Conservation (phyloP, 768 basidiomycete species). For the Lentinula raphanica region DNA sequence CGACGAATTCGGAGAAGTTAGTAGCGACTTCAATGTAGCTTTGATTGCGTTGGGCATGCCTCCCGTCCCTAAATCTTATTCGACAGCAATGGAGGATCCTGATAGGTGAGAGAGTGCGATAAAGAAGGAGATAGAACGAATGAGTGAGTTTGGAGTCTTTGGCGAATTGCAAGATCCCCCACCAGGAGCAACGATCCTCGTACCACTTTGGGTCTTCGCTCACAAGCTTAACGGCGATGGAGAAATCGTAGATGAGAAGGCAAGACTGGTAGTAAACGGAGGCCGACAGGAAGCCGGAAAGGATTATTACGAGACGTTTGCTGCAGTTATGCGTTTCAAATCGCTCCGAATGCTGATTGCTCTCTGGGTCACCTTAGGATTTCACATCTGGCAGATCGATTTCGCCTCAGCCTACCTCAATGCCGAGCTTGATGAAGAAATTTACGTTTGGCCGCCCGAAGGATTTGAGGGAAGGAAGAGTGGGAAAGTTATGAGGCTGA, state of each 20-base stretch:
- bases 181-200: neutral
- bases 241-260: conserved; percentile 19
- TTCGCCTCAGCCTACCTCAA: conserved; percentile 19
- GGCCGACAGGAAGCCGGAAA: conserved; percentile 24
- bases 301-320: conserved; percentile 14
- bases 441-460: conserved; percentile 19
- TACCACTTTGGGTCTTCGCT: conserved; percentile 16
- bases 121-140: neutral
- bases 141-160: neutral
- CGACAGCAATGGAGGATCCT: neutral
- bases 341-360: conserved; percentile 14
- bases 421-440: neutral
- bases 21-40: neutral
- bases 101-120: neutral
- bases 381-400: conserved; percentile 24
- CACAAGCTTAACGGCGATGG: conserved; percentile 23
- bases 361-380: conserved; percentile 17
- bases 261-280: neutral
- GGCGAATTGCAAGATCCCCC: neutral
- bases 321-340: neutral
- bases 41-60: neutral
- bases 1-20: neutral
- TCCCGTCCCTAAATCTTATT: neutral
- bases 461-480: neutral
- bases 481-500: neutral